Evolutionary conservation across 441 rosid species (phyloP).

Genomic region (Arabidopsis lyrata): DNA sequence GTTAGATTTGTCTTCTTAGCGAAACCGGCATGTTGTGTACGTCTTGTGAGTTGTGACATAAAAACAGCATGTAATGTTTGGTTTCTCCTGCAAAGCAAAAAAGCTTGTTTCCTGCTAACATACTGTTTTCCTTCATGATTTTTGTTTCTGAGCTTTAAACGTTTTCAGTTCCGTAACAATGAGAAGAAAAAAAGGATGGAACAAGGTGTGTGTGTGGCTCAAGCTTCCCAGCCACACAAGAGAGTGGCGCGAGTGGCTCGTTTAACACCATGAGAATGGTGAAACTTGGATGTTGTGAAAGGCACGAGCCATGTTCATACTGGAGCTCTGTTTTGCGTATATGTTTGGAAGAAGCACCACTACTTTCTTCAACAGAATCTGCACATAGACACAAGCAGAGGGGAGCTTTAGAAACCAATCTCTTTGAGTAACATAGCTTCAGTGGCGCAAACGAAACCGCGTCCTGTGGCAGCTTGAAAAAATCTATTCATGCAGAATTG

Average conservation of each 20-base stretch:
- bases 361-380: neutral
- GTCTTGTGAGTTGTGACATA: conserved; percentile 6
- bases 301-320: neutral
- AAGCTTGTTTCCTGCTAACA: neutral
- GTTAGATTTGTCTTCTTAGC: conserved; percentile 29
- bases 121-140: neutral
- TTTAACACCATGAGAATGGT: neutral
- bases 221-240: neutral
- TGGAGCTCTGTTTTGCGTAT: neutral
- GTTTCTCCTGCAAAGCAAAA: conserved; percentile 19
- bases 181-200: conserved; percentile 12
- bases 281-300: neutral
- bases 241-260: neutral
- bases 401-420: conserved; percentile 2
- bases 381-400: neutral
- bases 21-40: neutral
- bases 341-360: neutral
- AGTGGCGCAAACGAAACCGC: neutral
- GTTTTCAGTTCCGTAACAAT: conserved; percentile 3
- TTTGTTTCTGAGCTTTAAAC: conserved; percentile 7
- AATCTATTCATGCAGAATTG: conserved; percentile 58
- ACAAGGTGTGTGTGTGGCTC: neutral
- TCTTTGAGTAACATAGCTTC: neutral
- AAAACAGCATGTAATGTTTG: conserved; percentile 4
- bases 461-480: conserved; percentile 49